Evolutionary conservation across 768 basidiomycete genomes (phyloP).

Genomic region (Tulasnella sp.): DNA sequence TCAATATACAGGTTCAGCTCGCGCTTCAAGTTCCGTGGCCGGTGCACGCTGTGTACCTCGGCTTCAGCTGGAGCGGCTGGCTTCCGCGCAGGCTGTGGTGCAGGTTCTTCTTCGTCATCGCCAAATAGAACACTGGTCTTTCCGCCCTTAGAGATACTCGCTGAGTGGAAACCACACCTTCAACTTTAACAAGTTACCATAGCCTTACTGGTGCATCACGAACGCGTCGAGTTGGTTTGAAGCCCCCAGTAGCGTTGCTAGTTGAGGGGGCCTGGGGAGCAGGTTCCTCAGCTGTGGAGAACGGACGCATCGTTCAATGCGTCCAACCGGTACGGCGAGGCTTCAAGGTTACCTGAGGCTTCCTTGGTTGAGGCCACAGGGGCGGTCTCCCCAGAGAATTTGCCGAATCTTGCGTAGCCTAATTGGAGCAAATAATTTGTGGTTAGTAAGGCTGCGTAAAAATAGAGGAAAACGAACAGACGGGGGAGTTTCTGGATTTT

Average conservation of each 20-base stretch:
- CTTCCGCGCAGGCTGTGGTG: not conserved
- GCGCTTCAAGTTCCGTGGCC: not conserved
- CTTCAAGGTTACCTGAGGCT: constrained; percentile 18
- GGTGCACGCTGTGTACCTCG: not conserved
- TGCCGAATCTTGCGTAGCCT: constrained; percentile 75
- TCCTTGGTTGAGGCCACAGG: constrained; percentile 29
- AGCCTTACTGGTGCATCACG: constrained; percentile 29
- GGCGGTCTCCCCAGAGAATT: constrained; percentile 37
- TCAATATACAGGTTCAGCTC: not conserved
- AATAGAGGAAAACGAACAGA: constrained; percentile 39
- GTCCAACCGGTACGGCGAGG: not conserved
- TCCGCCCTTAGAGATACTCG: constrained; percentile 21
- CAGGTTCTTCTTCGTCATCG: constrained; percentile 27
- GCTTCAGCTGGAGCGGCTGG: not conserved
- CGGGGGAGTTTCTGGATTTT: constrained; percentile 75
- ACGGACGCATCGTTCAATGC: constrained; percentile 26
- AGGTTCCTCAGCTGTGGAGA: constrained; percentile 1
- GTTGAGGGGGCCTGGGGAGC: not conserved
- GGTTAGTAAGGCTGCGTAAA: not conserved
- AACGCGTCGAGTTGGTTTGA: constrained; percentile 33
- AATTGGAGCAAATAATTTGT: constrained; percentile 26
- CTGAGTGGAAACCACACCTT: not conserved
- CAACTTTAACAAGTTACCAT: not conserved
- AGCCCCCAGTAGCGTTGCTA: constrained; percentile 21
- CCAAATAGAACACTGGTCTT: constrained; percentile 28